Conservation (phyloP, 2,329 filamentous ascomycete genomes). For the Aspergillus luchuensis region DNA sequence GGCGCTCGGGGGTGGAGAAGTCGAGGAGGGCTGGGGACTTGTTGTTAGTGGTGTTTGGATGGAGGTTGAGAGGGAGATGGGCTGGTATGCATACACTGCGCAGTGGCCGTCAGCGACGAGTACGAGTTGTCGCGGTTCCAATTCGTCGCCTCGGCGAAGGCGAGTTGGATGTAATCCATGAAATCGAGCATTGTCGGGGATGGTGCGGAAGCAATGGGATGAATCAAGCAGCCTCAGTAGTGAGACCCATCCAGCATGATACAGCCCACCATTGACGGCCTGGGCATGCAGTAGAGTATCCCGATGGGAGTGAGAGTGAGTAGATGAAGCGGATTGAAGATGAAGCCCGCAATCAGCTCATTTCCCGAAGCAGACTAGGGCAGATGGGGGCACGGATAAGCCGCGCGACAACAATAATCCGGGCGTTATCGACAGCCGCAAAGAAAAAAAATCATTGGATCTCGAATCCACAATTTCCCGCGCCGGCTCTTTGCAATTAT, state of each 20-base stretch:
- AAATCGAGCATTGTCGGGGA: conserved; percentile 77
- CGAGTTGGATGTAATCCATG: conserved; percentile 94
- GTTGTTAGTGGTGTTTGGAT: not conserved
- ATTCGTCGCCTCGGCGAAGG: conserved; percentile 81
- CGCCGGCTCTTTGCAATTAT: conserved; percentile 18
- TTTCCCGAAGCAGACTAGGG: conserved; percentile 36
- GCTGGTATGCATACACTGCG: conserved; percentile 62
- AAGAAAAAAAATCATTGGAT: conserved; percentile 35
- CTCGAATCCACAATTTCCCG: conserved; percentile 26
- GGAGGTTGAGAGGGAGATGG: not conserved
- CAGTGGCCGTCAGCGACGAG: conserved; percentile 78
- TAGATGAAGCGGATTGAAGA: conserved; percentile 8
- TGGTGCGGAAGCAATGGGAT: too few species aligned
- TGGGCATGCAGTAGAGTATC: not conserved
- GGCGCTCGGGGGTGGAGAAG: conserved; percentile 80
- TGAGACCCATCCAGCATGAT: not conserved
- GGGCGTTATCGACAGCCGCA: conserved; percentile 38
- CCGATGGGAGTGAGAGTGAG: not conserved
- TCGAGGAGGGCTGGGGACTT: conserved; percentile 72
- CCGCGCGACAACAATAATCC: conserved; percentile 40
- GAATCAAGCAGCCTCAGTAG: not conserved
- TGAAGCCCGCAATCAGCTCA: conserved; percentile 28
- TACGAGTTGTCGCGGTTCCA: conserved; percentile 95
- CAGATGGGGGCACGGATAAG: conserved; percentile 36
- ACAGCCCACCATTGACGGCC: not conserved